Evolutionary conservation across 2,329 filamentous ascomycete genomes (phyloP).

Genomic region (Paecilomyces dactylethromorphus): DNA sequence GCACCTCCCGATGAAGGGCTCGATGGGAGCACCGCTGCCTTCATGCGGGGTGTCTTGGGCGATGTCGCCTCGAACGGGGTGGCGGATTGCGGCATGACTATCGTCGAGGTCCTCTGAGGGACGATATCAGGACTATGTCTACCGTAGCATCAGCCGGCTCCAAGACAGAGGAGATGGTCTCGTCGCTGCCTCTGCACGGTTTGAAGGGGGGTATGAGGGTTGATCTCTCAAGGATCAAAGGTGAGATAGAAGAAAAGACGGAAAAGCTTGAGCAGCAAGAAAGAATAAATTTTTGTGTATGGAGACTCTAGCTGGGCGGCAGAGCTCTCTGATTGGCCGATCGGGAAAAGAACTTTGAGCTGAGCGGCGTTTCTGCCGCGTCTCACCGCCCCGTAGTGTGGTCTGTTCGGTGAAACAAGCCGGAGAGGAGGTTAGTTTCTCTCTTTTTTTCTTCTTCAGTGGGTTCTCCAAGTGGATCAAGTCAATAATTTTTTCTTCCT

Average conservation of each 20-base stretch:
- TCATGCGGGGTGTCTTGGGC: slow-evolving; percentile 15
- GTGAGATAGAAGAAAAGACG: slow-evolving; percentile 12
- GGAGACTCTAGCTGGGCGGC: slow-evolving; percentile 6
- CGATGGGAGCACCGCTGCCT: slow-evolving; percentile 23
- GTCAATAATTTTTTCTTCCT: background rate
- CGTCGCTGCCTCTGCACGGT: slow-evolving; percentile 22
- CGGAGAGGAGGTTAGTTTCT: background rate
- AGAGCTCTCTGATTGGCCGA: slow-evolving; percentile 16
- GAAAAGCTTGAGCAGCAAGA: slow-evolving; percentile 11
- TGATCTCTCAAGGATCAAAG: slow-evolving; percentile 7
- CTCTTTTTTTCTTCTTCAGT: background rate
- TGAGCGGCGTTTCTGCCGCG: slow-evolving; percentile 10
- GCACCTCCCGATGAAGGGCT: slow-evolving; percentile 35
- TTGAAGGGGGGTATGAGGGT: slow-evolving; percentile 12
- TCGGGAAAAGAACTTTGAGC: background rate
- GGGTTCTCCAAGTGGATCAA: background rate
- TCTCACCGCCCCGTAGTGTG: slow-evolving; percentile 10
- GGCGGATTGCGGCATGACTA: slow-evolving; percentile 23
- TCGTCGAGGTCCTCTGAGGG: slow-evolving; percentile 31
- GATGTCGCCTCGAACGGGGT: slow-evolving; percentile 12
- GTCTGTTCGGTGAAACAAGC: background rate
- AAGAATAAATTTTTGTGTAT: slow-evolving; percentile 20
- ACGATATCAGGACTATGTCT: slow-evolving; percentile 28
- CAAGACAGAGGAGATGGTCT: slow-evolving; percentile 16
- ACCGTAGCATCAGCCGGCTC: slow-evolving; percentile 32